Conservation (phyloP, 495 filamentous ascomycete genomes). For the Jackrogersella multiformis region DNA sequence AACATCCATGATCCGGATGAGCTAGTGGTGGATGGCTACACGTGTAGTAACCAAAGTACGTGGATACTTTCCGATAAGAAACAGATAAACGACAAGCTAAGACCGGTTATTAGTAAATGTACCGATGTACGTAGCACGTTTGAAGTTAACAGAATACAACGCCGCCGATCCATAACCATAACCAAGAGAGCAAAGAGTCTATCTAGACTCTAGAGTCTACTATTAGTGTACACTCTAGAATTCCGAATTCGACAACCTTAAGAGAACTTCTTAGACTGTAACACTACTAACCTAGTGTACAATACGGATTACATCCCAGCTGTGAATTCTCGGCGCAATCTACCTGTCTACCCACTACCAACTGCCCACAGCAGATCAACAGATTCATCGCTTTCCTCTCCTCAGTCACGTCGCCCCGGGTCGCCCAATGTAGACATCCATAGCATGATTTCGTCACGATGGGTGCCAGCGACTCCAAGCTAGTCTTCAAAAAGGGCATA, state of each 20-base stretch:
- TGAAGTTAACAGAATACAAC: slow-evolving; percentile 16
- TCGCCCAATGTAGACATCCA: slow-evolving; percentile 41
- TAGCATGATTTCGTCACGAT: slow-evolving; percentile 60
- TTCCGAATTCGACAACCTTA: no score
- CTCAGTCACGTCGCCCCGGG: slow-evolving; percentile 12
- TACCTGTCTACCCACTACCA: no score
- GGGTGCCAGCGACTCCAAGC: slow-evolving; percentile 99
- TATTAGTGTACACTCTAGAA: no score
- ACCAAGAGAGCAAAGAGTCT: no score
- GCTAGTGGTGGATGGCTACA: no score
- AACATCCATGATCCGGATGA: no score
- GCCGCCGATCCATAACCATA: no score
- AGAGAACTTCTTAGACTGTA: no score
- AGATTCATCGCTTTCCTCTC: not conserved
- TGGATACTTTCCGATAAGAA: not conserved
- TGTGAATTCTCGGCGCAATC: not conserved
- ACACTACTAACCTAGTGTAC: not conserved
- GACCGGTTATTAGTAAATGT: not conserved
- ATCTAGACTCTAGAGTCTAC: no score
- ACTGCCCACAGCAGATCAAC: no score
- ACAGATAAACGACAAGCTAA: not conserved
- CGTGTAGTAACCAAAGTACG: not conserved
- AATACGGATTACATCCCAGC: not conserved
- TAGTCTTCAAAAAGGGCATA: slow-evolving; percentile 98
- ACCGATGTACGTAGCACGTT: not conserved